Base-by-base conservation (phyloP, 2,329 filamentous ascomycete species). In the Aspergillus novofumigatus region DNA sequence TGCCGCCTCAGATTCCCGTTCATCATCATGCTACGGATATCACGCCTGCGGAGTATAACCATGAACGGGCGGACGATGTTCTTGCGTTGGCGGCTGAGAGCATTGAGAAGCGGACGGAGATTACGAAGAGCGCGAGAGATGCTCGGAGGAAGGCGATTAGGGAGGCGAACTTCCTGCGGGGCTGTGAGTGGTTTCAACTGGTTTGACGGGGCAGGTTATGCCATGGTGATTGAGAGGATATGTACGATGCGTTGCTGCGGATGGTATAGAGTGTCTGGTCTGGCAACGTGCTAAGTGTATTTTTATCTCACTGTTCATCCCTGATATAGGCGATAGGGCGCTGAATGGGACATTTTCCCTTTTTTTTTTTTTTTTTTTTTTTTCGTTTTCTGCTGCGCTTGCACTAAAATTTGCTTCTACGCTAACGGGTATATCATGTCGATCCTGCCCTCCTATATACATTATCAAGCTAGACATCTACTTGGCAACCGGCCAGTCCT, bases 161-260 rank as follows among this genome's bases (percentile, higher is more conserved):
- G 59, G 77, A 80, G 59, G 70, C 69, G 42, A 80, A 80, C 69
- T 80, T 78, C 72, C 69, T 80, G 67, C 75, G 75, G 76, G 77
- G 26, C 69, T 80, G 66, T 80, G 73, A 69, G 58, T 62, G 50
- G 17, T 55, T 56, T 52, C 32, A 23, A 17, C 41, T 35, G 50
- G 29, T 41, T 41, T n/a, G 23, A 50, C 23, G 35, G 55, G 52
- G 54, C 50, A 49, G 32, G 25, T 41, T 44, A 9, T 56, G 44
- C 21, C 41, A 48, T 48, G 54, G 44, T 53, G 53, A 29, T 50
- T 54, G 52, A 32, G 29, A 54, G 53, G 50, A n/a, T 26, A 20
- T 64, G 58, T 62, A 64, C 59, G 56, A 63, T 61, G 48, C 53
- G 51, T 53, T 55, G 58, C 44, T 23, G 49, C 51, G 54, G 49